Evolutionary conservation across 805 yeast species (phyloP), one percentile per base, ranked within the genome.

Genomic region (Teunomyces pallodes): DNA sequence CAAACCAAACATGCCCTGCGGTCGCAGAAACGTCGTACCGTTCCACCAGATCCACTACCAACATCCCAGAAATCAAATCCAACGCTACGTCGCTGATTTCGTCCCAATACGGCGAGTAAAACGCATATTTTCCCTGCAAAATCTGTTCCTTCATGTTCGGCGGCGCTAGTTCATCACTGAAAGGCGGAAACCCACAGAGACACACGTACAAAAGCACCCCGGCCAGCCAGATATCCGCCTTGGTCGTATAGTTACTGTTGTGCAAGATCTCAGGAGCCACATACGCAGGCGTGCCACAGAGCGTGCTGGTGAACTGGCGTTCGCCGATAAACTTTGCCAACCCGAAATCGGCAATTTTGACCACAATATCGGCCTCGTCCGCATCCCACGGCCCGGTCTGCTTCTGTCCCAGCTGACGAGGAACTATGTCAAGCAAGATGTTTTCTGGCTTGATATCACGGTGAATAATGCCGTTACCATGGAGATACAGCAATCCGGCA

Each of bases 201-300:
- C 94, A 86, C 2, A 87, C 90, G 52, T 87, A 87, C 12, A 87
- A 63, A 41, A 87, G 72, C 1, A 87, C 92, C 3, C 94, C 95
- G 7, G 86, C 78, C 60, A 89, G 86, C 95, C 95, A 87, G 62
- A 87, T 66, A 62, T 87, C 95, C 9, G 84, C 90, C 39, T 85
- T 80, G 31, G 86, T 84, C 30, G 87, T 77, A 56, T 87, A 87
- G 54, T 76, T 73, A 35, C 72, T 68, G 63, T 83, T 82, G 12
- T 63, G 72, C 27, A 81, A 57, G 5, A 87, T 86, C 58, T 87
- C 95, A 0, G 95, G 95, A 0, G 94, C 94, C 14, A 87, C 94
- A 59, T 87, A 87, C 0, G 92, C 90, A 0, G 95, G 95, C 0
- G 95, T 87, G 1, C 95, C 95, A 67, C 95, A 87, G 36, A 87